Evolutionary conservation across 2,329 filamentous ascomycete genomes (phyloP), one percentile per base, ranked within the genome.

Genomic region (Arachnomyces sp.): DNA sequence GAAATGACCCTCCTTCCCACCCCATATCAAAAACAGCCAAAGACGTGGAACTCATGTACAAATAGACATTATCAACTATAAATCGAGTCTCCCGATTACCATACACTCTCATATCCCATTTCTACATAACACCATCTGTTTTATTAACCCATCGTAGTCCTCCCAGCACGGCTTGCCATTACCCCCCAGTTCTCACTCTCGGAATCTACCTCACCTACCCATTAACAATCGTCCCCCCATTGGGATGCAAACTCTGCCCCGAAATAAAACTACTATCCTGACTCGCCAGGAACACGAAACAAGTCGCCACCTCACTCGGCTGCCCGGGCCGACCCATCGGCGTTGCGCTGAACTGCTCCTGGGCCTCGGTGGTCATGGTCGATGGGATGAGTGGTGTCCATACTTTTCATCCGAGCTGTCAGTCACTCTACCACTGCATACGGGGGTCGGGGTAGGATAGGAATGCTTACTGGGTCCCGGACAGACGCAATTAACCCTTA

Each of bases 241-340:
- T 81, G 28, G 75, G 70, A 55, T 82, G 77, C 37, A 82, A 64
- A n/a, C 67, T 72, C 67, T 90, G 85, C 2, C 86, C 85, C 39
- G 76, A 81, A 34, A 92, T 78, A 45, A 77, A 80, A 35, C 77
- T 80, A 55, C 81, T 85, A 57, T 92, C 85, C 43, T 72, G 67
- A 38, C 78, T 81, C 0, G 85, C 85, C 48, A 93, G 66, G 62
- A 92, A 92, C 3, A 92, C 84, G 42, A 88, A 83, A 53, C 81
- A 86, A 0, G 83, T 82, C 0, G 84, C 85, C 46, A 92, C 82
- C 69, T 93, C 86, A 41, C 77, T 84, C 2, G 84, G 86, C 62
- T 92, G 85, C 2, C 77, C 81, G 0, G 84, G 83, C 14, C 86
- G 70, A 3, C 84, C 84, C 68, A 92, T 86, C 0, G 84, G 85